Percentiles rank a stretch among this genome's conserved stretches.
phyloP scores from a whole-genome alignment of 441 rosid genomes.

The Euphorbia celastroides region DNA sequence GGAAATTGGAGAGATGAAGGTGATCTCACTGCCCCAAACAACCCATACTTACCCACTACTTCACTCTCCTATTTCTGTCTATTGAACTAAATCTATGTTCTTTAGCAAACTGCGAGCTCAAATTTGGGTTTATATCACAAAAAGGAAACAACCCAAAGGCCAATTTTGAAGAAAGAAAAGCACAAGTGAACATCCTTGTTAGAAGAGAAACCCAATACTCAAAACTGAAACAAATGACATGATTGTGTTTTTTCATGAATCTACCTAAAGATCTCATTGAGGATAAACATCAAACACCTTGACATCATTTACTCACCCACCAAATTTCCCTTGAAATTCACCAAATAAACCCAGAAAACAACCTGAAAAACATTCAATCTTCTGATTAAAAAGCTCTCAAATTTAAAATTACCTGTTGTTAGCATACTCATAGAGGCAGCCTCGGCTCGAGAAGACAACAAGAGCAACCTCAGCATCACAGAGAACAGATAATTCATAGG shows the following conservation, averaged over 20 bases:
- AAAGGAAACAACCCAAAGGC: slow-evolving; percentile 15
- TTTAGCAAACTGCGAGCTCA: slow-evolving; percentile 35
- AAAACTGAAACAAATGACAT: slow-evolving; percentile 24
- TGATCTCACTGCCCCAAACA: slow-evolving; percentile 42
- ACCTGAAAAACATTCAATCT: neutral
- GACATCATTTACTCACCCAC: neutral
- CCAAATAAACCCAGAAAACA: neutral
- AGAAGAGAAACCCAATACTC: slow-evolving; percentile 34
- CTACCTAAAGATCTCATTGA: slow-evolving; percentile 24
- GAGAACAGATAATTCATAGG: slow-evolving; percentile 88
- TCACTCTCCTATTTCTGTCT: slow-evolving; percentile 31
- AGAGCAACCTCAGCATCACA: slow-evolving; percentile 88
- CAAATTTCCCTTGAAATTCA: neutral
- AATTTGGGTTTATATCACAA: slow-evolving; percentile 24
- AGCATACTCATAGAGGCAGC: slow-evolving; percentile 95
- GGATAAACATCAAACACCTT: slow-evolving; percentile 5
- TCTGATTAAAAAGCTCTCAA: slow-evolving; percentile 1
- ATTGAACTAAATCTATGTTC: slow-evolving; percentile 65
- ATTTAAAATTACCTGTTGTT: slow-evolving; percentile 84
- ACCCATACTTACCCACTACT: slow-evolving; percentile 8
- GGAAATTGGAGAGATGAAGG: slow-evolving; percentile 28
- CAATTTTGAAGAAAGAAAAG: too few species aligned
- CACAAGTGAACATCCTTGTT: slow-evolving; percentile 46
- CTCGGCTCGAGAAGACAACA: slow-evolving; percentile 93
- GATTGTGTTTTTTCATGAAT: slow-evolving; percentile 18